phyloP scores from a whole-genome alignment of 331 rosid genomes.

The Quercus lobata region DNA sequence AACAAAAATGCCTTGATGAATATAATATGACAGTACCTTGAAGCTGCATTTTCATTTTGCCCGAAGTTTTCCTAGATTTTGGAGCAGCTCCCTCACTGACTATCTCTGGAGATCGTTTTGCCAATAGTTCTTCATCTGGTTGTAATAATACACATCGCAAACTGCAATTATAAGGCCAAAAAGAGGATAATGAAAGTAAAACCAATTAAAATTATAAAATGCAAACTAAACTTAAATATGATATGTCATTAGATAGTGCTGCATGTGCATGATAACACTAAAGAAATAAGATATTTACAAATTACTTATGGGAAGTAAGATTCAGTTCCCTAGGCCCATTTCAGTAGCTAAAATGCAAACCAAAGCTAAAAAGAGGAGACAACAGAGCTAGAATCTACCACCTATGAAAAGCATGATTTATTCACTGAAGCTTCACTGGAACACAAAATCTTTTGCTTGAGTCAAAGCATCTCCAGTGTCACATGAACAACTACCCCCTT shows the following conservation, averaged over 20 bases:
- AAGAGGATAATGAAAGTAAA: background rate
- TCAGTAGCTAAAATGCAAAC: background rate
- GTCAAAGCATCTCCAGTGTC: background rate
- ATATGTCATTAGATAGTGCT: background rate
- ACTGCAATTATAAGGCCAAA: slow-evolving; percentile 5
- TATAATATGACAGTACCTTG: background rate
- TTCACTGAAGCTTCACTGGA: background rate
- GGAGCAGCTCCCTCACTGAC: slow-evolving; percentile 15
- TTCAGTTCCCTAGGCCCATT: background rate
- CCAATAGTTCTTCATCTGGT: slow-evolving; percentile 33
- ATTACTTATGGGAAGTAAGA: background rate
- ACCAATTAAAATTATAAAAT: background rate
- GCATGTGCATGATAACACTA: background rate
- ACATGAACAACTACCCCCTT: background rate
- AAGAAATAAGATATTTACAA: background rate
- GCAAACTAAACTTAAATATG: background rate
- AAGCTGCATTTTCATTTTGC: slow-evolving; percentile 35
- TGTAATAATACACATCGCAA: slow-evolving; percentile 28
- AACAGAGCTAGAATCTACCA: background rate
- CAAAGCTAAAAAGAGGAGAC: background rate
- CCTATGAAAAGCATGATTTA: background rate
- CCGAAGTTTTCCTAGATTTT: slow-evolving; percentile 13
- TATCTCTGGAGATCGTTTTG: slow-evolving; percentile 19
- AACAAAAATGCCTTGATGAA: background rate
- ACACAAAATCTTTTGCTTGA: background rate